Evolutionary conservation across 1,284 basidiomycete species (phyloP), one percentile per base, ranked within the genome.

Genomic region (Tetrapyrgos nigripes): DNA sequence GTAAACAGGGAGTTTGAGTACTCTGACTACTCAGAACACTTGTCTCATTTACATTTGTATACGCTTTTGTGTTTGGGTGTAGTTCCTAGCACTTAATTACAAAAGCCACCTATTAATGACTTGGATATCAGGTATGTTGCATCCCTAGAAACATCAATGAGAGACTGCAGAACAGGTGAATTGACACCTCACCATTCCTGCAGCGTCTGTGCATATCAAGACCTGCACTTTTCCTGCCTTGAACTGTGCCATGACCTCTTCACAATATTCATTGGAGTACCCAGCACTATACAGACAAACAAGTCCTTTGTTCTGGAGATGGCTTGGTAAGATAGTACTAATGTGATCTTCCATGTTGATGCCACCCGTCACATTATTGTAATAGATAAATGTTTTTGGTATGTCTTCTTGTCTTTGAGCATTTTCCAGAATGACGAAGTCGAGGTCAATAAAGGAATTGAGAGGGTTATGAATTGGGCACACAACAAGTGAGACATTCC

Each of bases 91-190:
- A n/a, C n/a, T n/a, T n/a, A n/a, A n/a, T n/a, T n/a, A n/a, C n/a
- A n/a, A n/a, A n/a, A n/a, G n/a, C n/a, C n/a, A n/a, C n/a, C n/a
- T n/a, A n/a, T n/a, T n/a, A 6, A 75, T 72, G 10, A 73, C 44
- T 17, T 76, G 70, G 13, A 76, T 67, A 50, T 73, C 67, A 1
- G 71, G 69, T 44, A 74, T 67, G 57, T 76, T 72, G 50, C 73
- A 74, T 19, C 74, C 73, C 73, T 76, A 45, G 26, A 13, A 26
- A 17, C 10, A 48, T 28, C 35, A 21, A 50, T 19, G 19, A 49
- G 10, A n/a, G 48, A 10, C 45, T 23, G 24, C 11, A 44, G n/a
- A 28, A 24, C 17, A 44, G 10, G 21, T 5, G 4, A 40, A 4
- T 19, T 19, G 2, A 53, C 5, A 23, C 3, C 71, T 60, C 47